These are phyloP conservation scores for Trichoderma sp. DNA, from an alignment of 2,329 filamentous ascomycete species.

Conservation along the genomic window DNA sequence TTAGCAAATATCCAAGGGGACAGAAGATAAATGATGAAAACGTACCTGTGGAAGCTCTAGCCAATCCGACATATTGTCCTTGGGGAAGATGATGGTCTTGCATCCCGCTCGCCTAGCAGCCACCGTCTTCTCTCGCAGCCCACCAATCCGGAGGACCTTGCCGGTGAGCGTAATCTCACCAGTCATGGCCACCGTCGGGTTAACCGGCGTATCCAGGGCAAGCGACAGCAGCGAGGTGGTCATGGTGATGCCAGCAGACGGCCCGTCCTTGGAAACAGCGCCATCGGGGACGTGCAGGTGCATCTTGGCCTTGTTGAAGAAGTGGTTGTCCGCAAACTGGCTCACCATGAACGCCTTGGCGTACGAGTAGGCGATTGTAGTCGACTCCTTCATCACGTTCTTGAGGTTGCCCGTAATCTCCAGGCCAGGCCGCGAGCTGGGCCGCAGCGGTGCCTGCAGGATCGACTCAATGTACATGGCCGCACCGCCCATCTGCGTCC, in stretches of 20 bases:
- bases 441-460: slow-evolving; percentile 74
- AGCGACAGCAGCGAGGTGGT: slow-evolving; percentile 86
- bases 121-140: slow-evolving; percentile 93
- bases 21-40: slow-evolving; percentile 23
- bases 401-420: slow-evolving; percentile 95
- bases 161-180: slow-evolving; percentile 95
- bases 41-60: slow-evolving; percentile 91
- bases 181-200: slow-evolving; percentile 93
- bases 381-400: slow-evolving; percentile 97
- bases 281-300: slow-evolving; percentile 97
- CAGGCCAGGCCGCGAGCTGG: slow-evolving; percentile 71
- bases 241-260: slow-evolving; percentile 96
- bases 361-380: slow-evolving; percentile 91
- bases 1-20: background rate
- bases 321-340: slow-evolving; percentile 83
- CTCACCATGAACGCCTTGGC: slow-evolving; percentile 84
- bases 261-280: slow-evolving; percentile 91
- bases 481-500: slow-evolving; percentile 95
- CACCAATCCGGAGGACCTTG: slow-evolving; percentile 92
- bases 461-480: slow-evolving; percentile 98
- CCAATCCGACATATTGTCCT: slow-evolving; percentile 96
- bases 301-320: slow-evolving; percentile 93
- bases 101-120: slow-evolving; percentile 89
- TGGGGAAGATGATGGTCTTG: slow-evolving; percentile 89
- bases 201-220: slow-evolving; percentile 72